Percentiles rank a stretch among this genome's conserved stretches.
Conservation (phyloP, 1,284 basidiomycete genomes). For the Peniophora sp. region DNA sequence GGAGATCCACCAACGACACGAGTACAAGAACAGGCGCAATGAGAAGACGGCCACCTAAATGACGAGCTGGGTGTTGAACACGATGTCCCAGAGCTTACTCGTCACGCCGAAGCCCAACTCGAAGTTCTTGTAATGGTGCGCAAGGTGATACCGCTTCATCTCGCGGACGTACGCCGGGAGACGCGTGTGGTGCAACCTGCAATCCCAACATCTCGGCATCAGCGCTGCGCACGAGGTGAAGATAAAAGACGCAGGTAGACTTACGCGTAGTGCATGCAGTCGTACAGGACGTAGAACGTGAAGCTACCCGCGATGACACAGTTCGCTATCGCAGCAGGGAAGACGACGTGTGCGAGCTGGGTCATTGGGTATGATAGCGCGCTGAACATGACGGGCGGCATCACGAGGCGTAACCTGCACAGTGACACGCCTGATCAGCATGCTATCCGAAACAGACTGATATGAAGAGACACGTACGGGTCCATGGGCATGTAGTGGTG, state of each 20-base stretch:
- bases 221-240: neutral
- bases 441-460: neutral
- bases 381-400: constrained; percentile 89
- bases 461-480: constrained; percentile 36
- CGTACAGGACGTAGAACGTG: constrained; percentile 85
- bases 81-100: constrained; percentile 89
- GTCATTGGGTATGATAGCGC: constrained; percentile 85
- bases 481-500: constrained; percentile 99
- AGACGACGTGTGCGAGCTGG: constrained; percentile 73
- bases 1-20: too few relatives aligned
- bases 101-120: constrained; percentile 98
- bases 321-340: constrained; percentile 84
- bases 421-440: neutral
- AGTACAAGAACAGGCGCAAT: too few relatives aligned
- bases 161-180: constrained; percentile 84
- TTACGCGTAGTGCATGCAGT: constrained; percentile 88
- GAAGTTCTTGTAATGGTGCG: constrained; percentile 99
- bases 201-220: constrained; percentile 9
- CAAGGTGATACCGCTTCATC: constrained; percentile 97
- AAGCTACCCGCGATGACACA: constrained; percentile 91
- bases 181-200: constrained; percentile 79
- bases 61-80: constrained; percentile 80
- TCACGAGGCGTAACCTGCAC: constrained; percentile 81
- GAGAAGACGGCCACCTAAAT: constrained; percentile 27
- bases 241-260: constrained; percentile 18